Evolutionary conservation across 2,329 filamentous ascomycete species (phyloP), one percentile per base, ranked within the genome.

Genomic region (Aspergillus neoniger): DNA sequence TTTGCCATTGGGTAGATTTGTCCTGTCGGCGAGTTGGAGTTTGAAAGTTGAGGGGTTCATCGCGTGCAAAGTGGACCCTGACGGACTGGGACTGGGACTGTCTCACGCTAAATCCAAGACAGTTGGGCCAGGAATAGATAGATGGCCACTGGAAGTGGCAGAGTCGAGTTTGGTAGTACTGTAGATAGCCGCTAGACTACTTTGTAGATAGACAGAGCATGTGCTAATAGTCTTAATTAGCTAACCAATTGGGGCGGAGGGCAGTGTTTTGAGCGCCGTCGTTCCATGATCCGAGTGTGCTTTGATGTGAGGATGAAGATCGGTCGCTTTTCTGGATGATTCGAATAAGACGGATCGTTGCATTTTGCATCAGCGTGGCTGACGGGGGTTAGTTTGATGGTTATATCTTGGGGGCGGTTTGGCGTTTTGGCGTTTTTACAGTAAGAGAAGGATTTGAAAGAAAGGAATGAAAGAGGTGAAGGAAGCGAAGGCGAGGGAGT

Each of bases 71-170:
- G 47, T 50, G 47, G 47, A 30, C 7, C n/a, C 17, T 21, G 7
- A n/a, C 28, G 25, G 25, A 28, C 25, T 28, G 25, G 25, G 25
- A 28, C 25, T 28, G 25, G 25, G 25, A 28, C n/a, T 50, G 47
- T 50, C 47, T 50, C n/a, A n/a, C 47, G 25, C 47, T 50, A 50
- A 50, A 17, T 49, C 44, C 44, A 49, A 49, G 44, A 49, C 44
- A 49, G 23, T 19, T 19, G 15, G 47, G 25, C 47, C 47, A 50
- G 47, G 25, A 50, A 50, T 50, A 30, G 25, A 28, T 28, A 8
- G 25, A 28, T 28, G 25, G 28, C 28, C 28, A 30, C 28, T 30
- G 28, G 28, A 10, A 30, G 25, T 30, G 28, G 10, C 28, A 12
- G 28, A 28, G 25, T 28, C 2, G 25, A 28, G 7, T 28, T 28